These are phyloP conservation scores for Hemileccinum rubropunctum DNA, from an alignment of 768 basidiomycete genomes.

Conservation along the genomic window DNA sequence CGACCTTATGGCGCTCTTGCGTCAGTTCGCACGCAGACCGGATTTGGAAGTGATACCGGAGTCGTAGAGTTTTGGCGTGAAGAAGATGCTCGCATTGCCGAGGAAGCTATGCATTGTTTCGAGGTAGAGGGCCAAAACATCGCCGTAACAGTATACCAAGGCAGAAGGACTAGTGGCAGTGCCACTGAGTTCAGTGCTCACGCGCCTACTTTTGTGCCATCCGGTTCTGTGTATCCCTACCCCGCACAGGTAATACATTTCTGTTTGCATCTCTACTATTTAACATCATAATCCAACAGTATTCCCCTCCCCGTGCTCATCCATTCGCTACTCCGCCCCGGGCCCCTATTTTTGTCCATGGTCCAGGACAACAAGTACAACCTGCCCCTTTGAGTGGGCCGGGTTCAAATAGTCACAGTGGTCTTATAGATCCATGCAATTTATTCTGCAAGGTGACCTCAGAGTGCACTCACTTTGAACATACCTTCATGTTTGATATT, in stretches of 20 bases:
- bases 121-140: constrained; percentile 85
- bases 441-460: constrained; percentile 74
- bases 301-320: constrained; percentile 65
- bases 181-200: constrained; percentile 67
- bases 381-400: constrained; percentile 71
- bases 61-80: constrained; percentile 87
- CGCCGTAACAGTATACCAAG: constrained; percentile 75
- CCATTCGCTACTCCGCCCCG: constrained; percentile 43
- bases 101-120: constrained; percentile 79
- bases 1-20: constrained; percentile 82
- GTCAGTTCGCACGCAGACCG: constrained; percentile 69
- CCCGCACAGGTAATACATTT: constrained; percentile 49
- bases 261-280: neutral
- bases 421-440: constrained; percentile 88
- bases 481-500: constrained; percentile 1
- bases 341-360: constrained; percentile 63
- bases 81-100: constrained; percentile 75
- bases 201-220: constrained; percentile 76
- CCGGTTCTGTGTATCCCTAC: constrained; percentile 62
- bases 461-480: constrained; percentile 10
- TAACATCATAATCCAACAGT: constrained; percentile 35
- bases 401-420: constrained; percentile 80
- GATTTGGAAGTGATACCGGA: constrained; percentile 74
- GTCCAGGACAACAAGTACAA: constrained; percentile 89
- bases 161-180: constrained; percentile 52